Evolutionary conservation across 2,329 filamentous ascomycete genomes (phyloP), one percentile per base, ranked within the genome.

Genomic region (Mollisia scopiformis): DNA sequence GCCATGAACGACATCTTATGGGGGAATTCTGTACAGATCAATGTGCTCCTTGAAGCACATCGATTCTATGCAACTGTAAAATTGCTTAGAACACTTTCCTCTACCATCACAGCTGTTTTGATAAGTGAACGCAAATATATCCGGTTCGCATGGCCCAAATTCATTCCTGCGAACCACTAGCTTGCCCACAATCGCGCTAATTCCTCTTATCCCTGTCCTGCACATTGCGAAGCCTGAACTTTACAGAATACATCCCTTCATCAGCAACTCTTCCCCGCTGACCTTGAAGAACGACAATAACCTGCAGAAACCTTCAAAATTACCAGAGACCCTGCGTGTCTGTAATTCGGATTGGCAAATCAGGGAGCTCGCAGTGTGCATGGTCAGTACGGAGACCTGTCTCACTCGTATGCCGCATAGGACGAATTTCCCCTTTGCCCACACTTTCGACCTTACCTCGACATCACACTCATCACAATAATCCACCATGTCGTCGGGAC

Each of bases 401-500:
- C 63, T 60, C 62, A 68, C 59, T 67, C 64, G 65, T 65, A 67
- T 68, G 62, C 63, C 56, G 39, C 55, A 58, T 58, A 65, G 58
- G 54, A 55, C 55, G 46, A 62, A 59, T 55, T 62, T 43, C 57
- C 66, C 67, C 68, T 62, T 72, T 66, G 62, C 63, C 50, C 63
- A 64, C 64, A 52, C 60, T 52, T 57, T 56, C 65, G 52, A 67
- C 43, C 37, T 54, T 30, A 63, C 56, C 31, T 61, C 62, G 58
- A 58, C 60, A 50, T 57, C 64, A 61, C 53, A 55, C 53, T 59
- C 63, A 66, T 62, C 53, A 50, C 55, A 55, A 61, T 62, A 50
- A 30, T 46, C 37, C 57, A 66, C 57, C 60, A 79, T 79, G 69
- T 79, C 80, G 63, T 85, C 83, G 63, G 84, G 84, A 69, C 78